Percentiles rank a stretch among this genome's conserved stretches.
Evolutionary conservation across 495 filamentous ascomycete genomes (phyloP).

Genomic region (Trichoderma asperelloides): DNA sequence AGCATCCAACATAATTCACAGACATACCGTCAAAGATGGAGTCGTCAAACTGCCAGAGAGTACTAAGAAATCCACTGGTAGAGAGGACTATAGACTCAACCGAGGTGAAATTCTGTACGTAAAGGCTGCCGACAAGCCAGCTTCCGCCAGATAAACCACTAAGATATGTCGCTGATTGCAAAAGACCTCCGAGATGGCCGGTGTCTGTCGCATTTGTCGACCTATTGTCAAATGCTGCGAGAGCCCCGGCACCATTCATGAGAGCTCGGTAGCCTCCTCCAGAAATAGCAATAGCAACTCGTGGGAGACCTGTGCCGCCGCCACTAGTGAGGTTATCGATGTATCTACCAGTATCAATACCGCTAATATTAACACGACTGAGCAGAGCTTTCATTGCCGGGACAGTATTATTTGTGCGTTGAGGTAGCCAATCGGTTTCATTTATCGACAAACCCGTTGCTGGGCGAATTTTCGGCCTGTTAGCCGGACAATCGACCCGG

Average conservation of each 20-base stretch:
- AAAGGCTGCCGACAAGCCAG: conserved; percentile 85
- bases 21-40: conserved; percentile 49
- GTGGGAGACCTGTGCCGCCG: conserved; percentile 46
- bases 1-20: background rate
- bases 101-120: conserved; percentile 81
- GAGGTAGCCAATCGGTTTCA: conserved; percentile 57
- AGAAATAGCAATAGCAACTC: conserved; percentile 54
- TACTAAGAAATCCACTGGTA: conserved; percentile 9
- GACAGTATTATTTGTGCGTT: conserved; percentile 47
- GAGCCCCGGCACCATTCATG: conserved; percentile 75
- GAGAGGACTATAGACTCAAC: conserved; percentile 31
- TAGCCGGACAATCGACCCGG: conserved; percentile 40
- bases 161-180: conserved; percentile 80
- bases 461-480: conserved; percentile 36
- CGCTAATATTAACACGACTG: conserved; percentile 59
- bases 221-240: conserved; percentile 77
- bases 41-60: conserved; percentile 69
- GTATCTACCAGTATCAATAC: conserved; percentile 66
- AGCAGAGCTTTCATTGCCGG: conserved; percentile 64
- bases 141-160: conserved; percentile 81
- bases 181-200: conserved; percentile 74
- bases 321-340: conserved; percentile 40
- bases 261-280: conserved; percentile 79
- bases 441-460: conserved; percentile 52
- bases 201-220: conserved; percentile 49